Evolutionary conservation across 306 rosid species (phyloP).

Genomic region (Trifolium pratense): DNA sequence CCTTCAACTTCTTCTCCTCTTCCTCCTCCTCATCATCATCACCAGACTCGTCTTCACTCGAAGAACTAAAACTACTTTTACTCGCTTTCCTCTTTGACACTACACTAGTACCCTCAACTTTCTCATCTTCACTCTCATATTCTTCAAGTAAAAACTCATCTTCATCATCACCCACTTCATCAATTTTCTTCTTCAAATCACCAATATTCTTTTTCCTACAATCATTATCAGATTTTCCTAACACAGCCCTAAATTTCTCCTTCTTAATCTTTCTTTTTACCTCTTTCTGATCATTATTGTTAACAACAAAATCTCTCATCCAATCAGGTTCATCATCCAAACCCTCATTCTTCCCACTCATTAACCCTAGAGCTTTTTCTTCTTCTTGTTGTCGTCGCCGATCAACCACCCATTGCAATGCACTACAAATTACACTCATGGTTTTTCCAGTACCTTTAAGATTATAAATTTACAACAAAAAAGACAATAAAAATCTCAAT

Average conservation of each 20-base stretch:
- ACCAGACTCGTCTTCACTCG: conserved; percentile 70
- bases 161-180: conserved; percentile 53
- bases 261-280: conserved; percentile 46
- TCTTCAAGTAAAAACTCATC: conserved; percentile 84
- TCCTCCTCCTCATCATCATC: conserved; percentile 52
- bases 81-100: conserved; percentile 65
- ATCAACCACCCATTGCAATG: conserved; percentile 89
- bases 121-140: conserved; percentile 81
- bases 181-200: conserved; percentile 38
- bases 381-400: conserved; percentile 50
- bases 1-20: conserved; percentile 64
- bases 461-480: conserved; percentile 38
- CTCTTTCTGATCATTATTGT: conserved; percentile 49
- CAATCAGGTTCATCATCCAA: conserved; percentile 94
- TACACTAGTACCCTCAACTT: conserved; percentile 39
- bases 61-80: conserved; percentile 52
- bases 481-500: neutral
- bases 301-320: conserved; percentile 67
- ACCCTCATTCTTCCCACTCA: conserved; percentile 39
- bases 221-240: conserved; percentile 37
- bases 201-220: neutral
- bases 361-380: conserved; percentile 20
- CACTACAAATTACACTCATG: conserved; percentile 85
- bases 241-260: conserved; percentile 41
- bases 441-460: conserved; percentile 89